These are phyloP conservation scores for Diplodia sapinea DNA, from an alignment of 2,329 filamentous ascomycete species.

Conservation along the genomic window DNA sequence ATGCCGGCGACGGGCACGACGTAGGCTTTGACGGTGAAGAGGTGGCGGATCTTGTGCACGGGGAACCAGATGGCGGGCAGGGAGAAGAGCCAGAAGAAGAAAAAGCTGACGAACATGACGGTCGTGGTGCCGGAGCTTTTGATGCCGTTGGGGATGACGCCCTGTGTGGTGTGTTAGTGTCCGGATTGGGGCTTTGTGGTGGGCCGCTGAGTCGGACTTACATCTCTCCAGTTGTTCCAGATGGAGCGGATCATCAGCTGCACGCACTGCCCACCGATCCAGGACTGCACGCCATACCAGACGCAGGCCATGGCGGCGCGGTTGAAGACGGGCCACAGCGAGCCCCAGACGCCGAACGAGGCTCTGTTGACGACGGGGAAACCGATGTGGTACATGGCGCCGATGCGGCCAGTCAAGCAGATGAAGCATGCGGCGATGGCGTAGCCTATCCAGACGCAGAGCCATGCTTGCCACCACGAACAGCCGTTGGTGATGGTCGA, in stretches of 20 bases:
- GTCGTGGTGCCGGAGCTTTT: slow-evolving; percentile 73
- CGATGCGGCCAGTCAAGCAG: slow-evolving; percentile 79
- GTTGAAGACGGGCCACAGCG: slow-evolving; percentile 87
- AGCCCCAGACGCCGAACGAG: slow-evolving; percentile 88
- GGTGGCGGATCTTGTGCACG: slow-evolving; percentile 83
- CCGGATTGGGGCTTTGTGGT: background rate
- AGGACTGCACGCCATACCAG: slow-evolving; percentile 86
- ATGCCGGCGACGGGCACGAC: slow-evolving; percentile 84
- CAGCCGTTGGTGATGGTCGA: slow-evolving; percentile 78
- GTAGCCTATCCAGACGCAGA: slow-evolving; percentile 87
- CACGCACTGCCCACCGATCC: slow-evolving; percentile 81
- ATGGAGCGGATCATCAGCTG: slow-evolving; percentile 88
- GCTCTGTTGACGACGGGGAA: slow-evolving; percentile 81
- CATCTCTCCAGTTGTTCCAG: slow-evolving; percentile 70
- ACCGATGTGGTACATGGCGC: slow-evolving; percentile 84
- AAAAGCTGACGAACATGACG: slow-evolving; percentile 77
- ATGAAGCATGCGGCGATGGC: slow-evolving; percentile 77
- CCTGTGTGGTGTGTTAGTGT: slow-evolving; percentile 43
- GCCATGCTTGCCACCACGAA: slow-evolving; percentile 83
- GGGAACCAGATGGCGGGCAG: slow-evolving; percentile 88
- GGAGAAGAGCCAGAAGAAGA: slow-evolving; percentile 83
- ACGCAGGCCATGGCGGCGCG: slow-evolving; percentile 85
- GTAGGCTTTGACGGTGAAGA: slow-evolving; percentile 89
- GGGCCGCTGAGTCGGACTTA: slow-evolving; percentile 26
- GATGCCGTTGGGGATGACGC: slow-evolving; percentile 71